These are phyloP conservation scores for Corymbia citriodora DNA, from an alignment of 441 rosid genomes.

Conservation along the genomic window DNA sequence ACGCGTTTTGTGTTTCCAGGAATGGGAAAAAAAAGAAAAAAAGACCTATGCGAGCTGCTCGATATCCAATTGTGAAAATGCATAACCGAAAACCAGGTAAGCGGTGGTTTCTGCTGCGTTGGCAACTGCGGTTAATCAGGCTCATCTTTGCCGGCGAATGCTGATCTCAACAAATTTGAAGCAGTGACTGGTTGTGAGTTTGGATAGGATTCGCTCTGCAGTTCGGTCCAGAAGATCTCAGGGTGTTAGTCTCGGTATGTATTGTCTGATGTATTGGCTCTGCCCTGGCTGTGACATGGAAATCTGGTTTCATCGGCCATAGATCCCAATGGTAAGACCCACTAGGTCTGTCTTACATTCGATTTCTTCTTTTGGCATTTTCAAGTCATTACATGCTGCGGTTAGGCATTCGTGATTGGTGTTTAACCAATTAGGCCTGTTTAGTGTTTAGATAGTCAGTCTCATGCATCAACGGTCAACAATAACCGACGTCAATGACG, in stretches of 20 bases:
- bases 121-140: slow-evolving; percentile 57
- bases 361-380: too few relatives aligned
- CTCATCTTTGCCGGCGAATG: slow-evolving; percentile 46
- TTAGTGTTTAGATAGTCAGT: too few relatives aligned
- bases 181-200: slow-evolving; percentile 79
- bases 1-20: neutral
- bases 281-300: too few relatives aligned
- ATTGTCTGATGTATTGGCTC: too few relatives aligned
- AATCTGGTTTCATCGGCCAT: too few relatives aligned
- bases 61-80: slow-evolving; percentile 18
- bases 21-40: neutral
- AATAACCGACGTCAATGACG: too few relatives aligned
- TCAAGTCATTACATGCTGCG: too few relatives aligned
- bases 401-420: neutral
- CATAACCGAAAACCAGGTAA: slow-evolving; percentile 38
- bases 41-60: slow-evolving; percentile 5
- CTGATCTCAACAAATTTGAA: slow-evolving; percentile 77
- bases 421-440: too few relatives aligned
- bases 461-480: too few relatives aligned
- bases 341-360: too few relatives aligned
- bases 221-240: slow-evolving; percentile 80
- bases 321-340: too few relatives aligned
- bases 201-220: slow-evolving; percentile 87
- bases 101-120: slow-evolving; percentile 56
- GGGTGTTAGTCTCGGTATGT: slow-evolving; percentile 3